These are phyloP conservation scores for Erodium moschatum DNA, from an alignment of 441 rosid genomes.

Conservation along the genomic window DNA sequence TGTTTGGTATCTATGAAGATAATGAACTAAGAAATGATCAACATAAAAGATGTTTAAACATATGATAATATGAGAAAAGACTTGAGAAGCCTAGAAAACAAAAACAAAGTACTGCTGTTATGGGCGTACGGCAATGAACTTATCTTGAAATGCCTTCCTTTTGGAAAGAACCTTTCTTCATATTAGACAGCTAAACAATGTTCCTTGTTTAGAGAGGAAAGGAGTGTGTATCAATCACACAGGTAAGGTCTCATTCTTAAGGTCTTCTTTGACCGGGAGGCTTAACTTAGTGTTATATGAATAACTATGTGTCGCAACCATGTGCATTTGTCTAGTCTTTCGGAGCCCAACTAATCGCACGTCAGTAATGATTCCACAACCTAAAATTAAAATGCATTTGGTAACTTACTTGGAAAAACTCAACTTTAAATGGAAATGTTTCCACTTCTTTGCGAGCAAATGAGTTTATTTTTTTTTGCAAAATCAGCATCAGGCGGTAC, in stretches of 20 bases:
- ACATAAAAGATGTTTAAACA: neutral
- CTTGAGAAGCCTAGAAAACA: neutral
- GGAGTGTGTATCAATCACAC: neutral
- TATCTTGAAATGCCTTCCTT: neutral
- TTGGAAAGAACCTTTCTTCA: neutral
- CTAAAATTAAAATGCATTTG: neutral
- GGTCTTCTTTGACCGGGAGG: neutral
- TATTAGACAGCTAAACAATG: neutral
- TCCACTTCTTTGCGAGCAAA: constrained; percentile 34
- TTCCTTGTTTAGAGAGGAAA: neutral
- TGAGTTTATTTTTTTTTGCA: constrained; percentile 44
- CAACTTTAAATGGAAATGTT: constrained; percentile 33
- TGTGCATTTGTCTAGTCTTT: neutral
- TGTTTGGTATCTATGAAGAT: too few species aligned
- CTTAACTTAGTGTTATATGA: neutral
- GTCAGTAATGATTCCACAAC: neutral
- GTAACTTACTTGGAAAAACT: constrained; percentile 38
- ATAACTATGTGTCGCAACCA: neutral
- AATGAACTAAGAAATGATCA: neutral
- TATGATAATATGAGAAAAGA: neutral
- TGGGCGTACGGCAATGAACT: neutral
- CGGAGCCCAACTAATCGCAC: neutral
- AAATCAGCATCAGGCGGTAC: constrained; percentile 33
- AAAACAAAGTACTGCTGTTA: neutral
- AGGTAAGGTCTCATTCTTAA: neutral